Conservation (phyloP, 768 basidiomycete genomes). For the Suillus sp. region DNA sequence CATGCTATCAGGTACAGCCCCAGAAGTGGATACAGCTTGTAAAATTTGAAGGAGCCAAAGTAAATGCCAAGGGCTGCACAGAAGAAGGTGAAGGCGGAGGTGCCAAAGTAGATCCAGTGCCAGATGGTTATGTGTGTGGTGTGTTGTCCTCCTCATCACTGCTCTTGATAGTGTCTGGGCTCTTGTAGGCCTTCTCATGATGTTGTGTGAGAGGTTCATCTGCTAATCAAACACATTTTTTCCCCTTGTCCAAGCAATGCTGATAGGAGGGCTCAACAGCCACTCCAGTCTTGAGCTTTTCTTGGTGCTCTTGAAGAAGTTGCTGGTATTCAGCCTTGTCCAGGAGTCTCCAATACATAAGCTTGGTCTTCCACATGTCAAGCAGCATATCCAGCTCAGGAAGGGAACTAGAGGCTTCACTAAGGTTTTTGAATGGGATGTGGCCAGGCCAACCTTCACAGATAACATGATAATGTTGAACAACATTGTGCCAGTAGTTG, state of each 20-base stretch:
- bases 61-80: background rate
- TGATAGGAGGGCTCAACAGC: background rate
- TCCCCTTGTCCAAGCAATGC: slow-evolving; percentile 8
- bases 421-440: slow-evolving; percentile 12
- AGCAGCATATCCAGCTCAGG: slow-evolving; percentile 5
- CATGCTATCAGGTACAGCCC: background rate
- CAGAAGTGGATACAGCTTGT: background rate
- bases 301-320: background rate
- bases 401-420: slow-evolving; percentile 8
- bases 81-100: background rate
- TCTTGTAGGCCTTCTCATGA: slow-evolving; percentile 1
- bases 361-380: slow-evolving; percentile 9
- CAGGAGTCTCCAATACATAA: slow-evolving; percentile 5
- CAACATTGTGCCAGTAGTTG: slow-evolving; percentile 5
- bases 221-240: background rate
- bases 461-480: background rate
- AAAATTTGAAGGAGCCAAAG: background rate
- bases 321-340: background rate
- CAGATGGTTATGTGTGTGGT: background rate
- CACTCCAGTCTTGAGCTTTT: slow-evolving; percentile 7
- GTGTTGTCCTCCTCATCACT: background rate
- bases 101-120: too few relatives aligned
- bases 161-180: background rate
- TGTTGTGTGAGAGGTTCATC: background rate
- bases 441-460: slow-evolving; percentile 13